Percentiles rank a stretch among this genome's conserved stretches.
These are phyloP conservation scores for Phytophthora meadii DNA, from an alignment of 352 stramenopile genomes.

Conservation along the genomic window DNA sequence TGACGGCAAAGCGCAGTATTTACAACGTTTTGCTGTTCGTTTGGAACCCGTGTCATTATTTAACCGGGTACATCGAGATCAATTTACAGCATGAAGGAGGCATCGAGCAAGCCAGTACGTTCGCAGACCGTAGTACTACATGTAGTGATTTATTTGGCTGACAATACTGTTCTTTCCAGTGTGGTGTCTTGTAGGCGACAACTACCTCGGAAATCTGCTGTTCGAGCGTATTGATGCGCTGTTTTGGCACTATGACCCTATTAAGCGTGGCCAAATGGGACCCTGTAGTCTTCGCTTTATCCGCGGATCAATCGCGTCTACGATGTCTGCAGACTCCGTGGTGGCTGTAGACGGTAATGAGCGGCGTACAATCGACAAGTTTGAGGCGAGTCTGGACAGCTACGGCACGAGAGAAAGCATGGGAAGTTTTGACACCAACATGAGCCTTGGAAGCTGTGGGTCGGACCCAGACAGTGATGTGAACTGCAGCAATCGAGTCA, in stretches of 20 bases:
- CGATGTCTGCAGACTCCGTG: constrained; percentile 33
- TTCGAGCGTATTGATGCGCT: constrained; percentile 48
- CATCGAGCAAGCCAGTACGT: constrained; percentile 56
- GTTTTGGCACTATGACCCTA: constrained; percentile 54
- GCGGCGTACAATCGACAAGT: constrained; percentile 2
- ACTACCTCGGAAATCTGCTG: constrained; percentile 46
- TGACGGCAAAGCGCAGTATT: constrained; percentile 50
- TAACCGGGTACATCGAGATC: constrained; percentile 55
- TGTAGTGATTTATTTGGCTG: background rate
- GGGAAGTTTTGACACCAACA: constrained; percentile 17
- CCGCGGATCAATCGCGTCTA: constrained; percentile 34
- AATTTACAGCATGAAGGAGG: constrained; percentile 50
- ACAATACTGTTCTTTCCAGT: constrained; percentile 25
- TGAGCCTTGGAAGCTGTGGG: constrained; percentile 25
- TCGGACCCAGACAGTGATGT: constrained; percentile 6
- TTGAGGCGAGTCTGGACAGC: constrained; percentile 21
- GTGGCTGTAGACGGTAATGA: constrained; percentile 19
- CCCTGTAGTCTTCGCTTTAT: constrained; percentile 29
- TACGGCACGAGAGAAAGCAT: constrained; percentile 17
- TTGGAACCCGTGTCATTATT: constrained; percentile 52
- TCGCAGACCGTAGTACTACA: background rate
- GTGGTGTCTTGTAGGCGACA: constrained; percentile 56
- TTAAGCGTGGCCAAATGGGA: constrained; percentile 33
- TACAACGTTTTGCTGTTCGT: constrained; percentile 44
- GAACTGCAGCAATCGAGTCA: constrained; percentile 23